These are phyloP conservation scores for Flaveria robusta DNA, from an alignment of 129 eudicot genomes.

Conservation along the genomic window DNA sequence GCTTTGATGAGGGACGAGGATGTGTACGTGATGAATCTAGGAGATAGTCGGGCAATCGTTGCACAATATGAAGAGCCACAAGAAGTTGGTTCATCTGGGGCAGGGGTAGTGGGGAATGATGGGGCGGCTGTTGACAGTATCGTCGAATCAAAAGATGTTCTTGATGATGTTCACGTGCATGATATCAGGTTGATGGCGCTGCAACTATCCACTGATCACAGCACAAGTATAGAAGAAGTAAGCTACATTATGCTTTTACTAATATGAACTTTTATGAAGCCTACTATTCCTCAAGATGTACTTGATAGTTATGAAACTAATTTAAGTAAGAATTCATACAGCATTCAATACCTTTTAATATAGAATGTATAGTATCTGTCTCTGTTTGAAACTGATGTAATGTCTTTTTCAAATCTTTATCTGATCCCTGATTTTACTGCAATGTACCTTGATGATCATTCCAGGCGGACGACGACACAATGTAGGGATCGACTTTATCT, in stretches of 20 bases:
- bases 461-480: neutral
- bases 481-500: conserved; percentile 12
- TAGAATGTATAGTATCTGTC: neutral
- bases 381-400: neutral
- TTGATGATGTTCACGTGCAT: conserved; percentile 38
- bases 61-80: conserved; percentile 61
- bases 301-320: conserved; percentile 8
- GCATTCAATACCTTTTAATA: conserved; percentile 4
- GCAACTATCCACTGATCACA: conserved; percentile 94
- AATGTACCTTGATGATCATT: conserved; percentile 6
- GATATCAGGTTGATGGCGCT: conserved; percentile 63
- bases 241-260: conserved; percentile 27
- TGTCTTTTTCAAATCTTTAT: conserved; percentile 8
- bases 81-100: conserved; percentile 31
- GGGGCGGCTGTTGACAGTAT: conserved; percentile 53
- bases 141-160: conserved; percentile 44
- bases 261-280: conserved; percentile 3
- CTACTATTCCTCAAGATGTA: neutral
- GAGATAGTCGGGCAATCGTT: conserved; percentile 95
- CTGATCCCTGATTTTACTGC: conserved; percentile 14
- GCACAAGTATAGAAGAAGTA: conserved; percentile 94
- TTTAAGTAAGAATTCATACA: conserved; percentile 9
- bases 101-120: conserved; percentile 29
- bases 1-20: conserved; percentile 93
- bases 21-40: conserved; percentile 96